Percentiles rank a stretch among this genome's conserved stretches.
Conservation (phyloP, 2,329 filamentous ascomycete genomes). For the Ramularia endophylla region DNA sequence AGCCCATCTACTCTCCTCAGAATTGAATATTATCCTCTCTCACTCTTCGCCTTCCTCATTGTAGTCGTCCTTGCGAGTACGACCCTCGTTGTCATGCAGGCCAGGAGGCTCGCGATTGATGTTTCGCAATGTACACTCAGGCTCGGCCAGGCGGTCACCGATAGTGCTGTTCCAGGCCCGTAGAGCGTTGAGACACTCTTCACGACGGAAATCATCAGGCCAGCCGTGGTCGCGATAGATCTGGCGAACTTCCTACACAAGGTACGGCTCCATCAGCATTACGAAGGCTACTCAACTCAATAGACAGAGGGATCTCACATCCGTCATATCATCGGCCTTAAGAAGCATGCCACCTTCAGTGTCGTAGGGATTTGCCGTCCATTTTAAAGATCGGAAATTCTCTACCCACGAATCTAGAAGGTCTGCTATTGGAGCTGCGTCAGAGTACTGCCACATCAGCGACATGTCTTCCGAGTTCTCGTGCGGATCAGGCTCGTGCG, state of each 20-base stretch:
- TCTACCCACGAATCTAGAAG: not conserved
- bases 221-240: conserved; percentile 10
- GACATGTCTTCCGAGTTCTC: not conserved
- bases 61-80: not conserved
- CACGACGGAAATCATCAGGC: conserved; percentile 6
- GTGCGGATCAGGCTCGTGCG: not conserved
- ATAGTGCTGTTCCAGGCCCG: conserved; percentile 4
- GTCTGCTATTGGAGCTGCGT: not conserved
- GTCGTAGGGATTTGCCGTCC: not conserved
- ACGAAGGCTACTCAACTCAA: not conserved
- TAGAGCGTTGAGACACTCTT: conserved; percentile 3
- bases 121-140: not conserved
- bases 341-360: not conserved
- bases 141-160: not conserved
- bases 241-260: not conserved
- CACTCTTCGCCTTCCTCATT: not conserved
- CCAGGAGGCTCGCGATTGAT: not conserved
- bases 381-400: not conserved
- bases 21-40: too few species aligned
- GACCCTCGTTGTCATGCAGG: not conserved
- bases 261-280: not conserved
- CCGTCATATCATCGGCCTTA: not conserved
- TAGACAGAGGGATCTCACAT: not conserved
- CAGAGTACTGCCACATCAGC: not conserved
- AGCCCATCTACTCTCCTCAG: too few species aligned